A percentile compares a stretch with the other conserved stretches of the same genome.
Evolutionary conservation across 306 rosid species (phyloP).

Genomic region (Styphnolobium japonicum): DNA sequence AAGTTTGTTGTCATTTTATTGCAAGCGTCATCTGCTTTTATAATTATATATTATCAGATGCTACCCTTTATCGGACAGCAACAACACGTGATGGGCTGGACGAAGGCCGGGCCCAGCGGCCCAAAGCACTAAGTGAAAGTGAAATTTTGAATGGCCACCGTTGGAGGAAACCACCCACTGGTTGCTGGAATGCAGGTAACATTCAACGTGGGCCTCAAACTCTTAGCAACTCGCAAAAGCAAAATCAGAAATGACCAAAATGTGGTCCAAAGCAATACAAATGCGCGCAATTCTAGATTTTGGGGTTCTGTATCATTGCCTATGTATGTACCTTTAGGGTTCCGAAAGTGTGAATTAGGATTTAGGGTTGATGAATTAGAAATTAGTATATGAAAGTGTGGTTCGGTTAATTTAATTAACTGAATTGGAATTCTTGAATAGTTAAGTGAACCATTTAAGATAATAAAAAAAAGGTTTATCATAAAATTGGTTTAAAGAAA

Average conservation of each 20-base stretch:
- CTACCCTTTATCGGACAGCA: slow-evolving; percentile 22
- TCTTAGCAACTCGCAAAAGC: neutral
- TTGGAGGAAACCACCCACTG: slow-evolving; percentile 9
- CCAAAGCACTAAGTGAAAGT: slow-evolving; percentile 29
- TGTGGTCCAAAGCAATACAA: slow-evolving; percentile 8
- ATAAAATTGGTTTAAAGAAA: too few relatives aligned
- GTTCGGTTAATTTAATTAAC: too few relatives aligned
- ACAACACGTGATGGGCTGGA: slow-evolving; percentile 29
- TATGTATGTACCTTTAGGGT: slow-evolving; percentile 16
- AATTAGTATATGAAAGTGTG: too few relatives aligned
- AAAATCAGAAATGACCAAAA: neutral
- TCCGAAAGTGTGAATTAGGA: too few relatives aligned
- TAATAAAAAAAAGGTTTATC: too few relatives aligned
- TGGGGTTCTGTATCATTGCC: neutral
- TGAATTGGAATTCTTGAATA: too few relatives aligned
- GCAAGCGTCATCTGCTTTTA: too few relatives aligned
- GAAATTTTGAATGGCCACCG: slow-evolving; percentile 14
- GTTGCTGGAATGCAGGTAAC: slow-evolving; percentile 41
- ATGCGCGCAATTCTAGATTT: neutral
- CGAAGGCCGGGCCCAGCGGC: slow-evolving; percentile 32
- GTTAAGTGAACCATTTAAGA: too few relatives aligned
- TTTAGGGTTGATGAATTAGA: too few relatives aligned
- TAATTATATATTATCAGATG: neutral
- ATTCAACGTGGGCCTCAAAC: slow-evolving; percentile 24
- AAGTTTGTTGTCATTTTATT: neutral